These are phyloP conservation scores for Zasmidium citrigriseum DNA, from an alignment of 2,329 filamentous ascomycete species.

Conservation along the genomic window DNA sequence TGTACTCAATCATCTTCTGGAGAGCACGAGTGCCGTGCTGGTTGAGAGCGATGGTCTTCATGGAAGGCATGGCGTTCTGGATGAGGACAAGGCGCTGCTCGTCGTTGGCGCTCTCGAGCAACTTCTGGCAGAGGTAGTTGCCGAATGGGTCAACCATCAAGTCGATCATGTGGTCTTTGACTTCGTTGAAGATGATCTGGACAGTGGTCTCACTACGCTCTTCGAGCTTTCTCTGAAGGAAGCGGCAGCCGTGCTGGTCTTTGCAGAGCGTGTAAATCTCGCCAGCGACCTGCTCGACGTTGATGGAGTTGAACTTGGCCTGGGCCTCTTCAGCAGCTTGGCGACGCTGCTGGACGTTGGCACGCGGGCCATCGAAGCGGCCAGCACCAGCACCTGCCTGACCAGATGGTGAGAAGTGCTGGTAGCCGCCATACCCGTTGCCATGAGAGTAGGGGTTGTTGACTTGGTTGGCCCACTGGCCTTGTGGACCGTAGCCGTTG, in stretches of 20 bases:
- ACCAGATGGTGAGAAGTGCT: constrained; percentile 51
- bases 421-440: constrained; percentile 59
- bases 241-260: constrained; percentile 96
- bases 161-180: constrained; percentile 89
- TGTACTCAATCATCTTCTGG: constrained; percentile 99
- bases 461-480: constrained; percentile 29
- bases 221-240: constrained; percentile 95
- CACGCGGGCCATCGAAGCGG: constrained; percentile 69
- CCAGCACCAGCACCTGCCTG: constrained; percentile 31
- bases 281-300: constrained; percentile 76
- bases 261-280: constrained; percentile 92
- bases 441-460: constrained; percentile 38
- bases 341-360: constrained; percentile 74
- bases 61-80: constrained; percentile 80
- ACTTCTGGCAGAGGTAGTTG: constrained; percentile 98
- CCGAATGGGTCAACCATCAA: constrained; percentile 99
- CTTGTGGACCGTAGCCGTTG: constrained; percentile 43
- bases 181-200: constrained; percentile 92
- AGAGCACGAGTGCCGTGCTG: constrained; percentile 95
- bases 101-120: constrained; percentile 92
- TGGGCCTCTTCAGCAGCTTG: constrained; percentile 71
- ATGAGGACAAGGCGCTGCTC: constrained; percentile 93
- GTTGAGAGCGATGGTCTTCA: constrained; percentile 92
- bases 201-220: constrained; percentile 81
- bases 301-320: constrained; percentile 77